phyloP scores from a whole-genome alignment of 176 grass and related monocot genomes.

The Carex parvula region DNA sequence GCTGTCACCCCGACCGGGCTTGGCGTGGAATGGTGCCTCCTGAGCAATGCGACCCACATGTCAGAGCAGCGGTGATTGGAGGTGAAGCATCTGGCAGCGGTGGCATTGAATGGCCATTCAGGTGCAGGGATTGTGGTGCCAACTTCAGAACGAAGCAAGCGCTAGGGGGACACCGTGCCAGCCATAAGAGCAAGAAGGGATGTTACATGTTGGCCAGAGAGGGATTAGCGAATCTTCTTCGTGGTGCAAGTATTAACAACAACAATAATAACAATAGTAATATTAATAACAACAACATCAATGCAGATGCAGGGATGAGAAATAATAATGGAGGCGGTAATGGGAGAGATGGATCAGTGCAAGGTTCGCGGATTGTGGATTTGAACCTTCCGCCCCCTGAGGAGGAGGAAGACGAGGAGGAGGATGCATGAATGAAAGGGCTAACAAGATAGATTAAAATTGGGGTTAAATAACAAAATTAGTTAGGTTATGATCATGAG shows the following conservation, averaged over 20 bases:
- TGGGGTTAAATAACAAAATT: constrained; percentile 6
- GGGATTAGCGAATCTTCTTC: neutral
- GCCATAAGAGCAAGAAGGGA: constrained; percentile 50
- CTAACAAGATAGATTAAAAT: neutral
- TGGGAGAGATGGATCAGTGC: neutral
- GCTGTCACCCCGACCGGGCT: constrained; percentile 35
- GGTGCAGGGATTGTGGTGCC: constrained; percentile 33
- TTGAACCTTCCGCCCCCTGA: constrained; percentile 40
- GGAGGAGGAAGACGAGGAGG: constrained; percentile 11
- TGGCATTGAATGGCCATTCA: constrained; percentile 9
- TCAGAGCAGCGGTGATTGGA: neutral
- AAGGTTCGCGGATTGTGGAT: constrained; percentile 23
- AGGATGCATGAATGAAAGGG: neutral
- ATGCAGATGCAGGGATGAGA: neutral
- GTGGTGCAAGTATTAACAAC: constrained; percentile 1
- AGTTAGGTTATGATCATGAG: neutral
- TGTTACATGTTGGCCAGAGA: constrained; percentile 43
- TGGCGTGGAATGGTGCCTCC: constrained; percentile 54
- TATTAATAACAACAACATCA: neutral
- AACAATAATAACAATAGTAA: neutral
- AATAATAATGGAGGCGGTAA: neutral
- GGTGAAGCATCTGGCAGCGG: neutral
- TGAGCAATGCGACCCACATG: neutral
- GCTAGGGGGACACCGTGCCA: constrained; percentile 69
- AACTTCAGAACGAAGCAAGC: constrained; percentile 51